Evolutionary conservation across 306 rosid genomes (phyloP), one percentile per base, ranked within the genome.

Genomic region (Gastrolobium villosum): DNA sequence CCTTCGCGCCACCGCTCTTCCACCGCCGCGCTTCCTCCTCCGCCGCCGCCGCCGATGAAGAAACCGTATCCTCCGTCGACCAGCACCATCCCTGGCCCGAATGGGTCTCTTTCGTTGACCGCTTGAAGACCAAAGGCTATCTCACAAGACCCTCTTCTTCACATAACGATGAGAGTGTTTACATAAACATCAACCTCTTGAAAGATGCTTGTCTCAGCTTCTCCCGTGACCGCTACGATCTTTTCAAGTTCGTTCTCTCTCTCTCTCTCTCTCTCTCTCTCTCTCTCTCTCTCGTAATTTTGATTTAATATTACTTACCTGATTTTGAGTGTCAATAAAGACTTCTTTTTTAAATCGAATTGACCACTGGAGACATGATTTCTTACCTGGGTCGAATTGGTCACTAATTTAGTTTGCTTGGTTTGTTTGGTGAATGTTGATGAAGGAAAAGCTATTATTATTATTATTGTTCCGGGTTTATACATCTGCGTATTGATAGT

Each of bases 1-100:
- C 67, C 41, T 10, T 75, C 8, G 39, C 82, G 62, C 78, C 85
- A 59, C 81, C 45, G 0, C 85, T 66, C n/a, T 67, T 80, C 82
- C 72, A 5, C 66, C 67, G 73, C 26, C 80, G 74, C 87, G 14
- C 74, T 56, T 68, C 77, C 78, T 39, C 87, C 2, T 75, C 70
- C 63, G 7, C 84, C 66, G 11, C 76, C 13, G 34, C 81, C 64
- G 15, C 44, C 73, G 10, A 77, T 5, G 75, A 6, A 15, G 89
- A 76, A 64, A 46, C 48, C 65, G n/a, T 65, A 9, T 26, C 83
- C 61, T 55, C 52, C 60, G 70, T 39, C 41, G 65, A 37, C 45
- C 72, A 28, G 36, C 62, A 10, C 63, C 99, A 95, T 77, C 98
- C 99, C 2, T 95, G 98, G 99, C 90, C 96, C 4, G 99, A 95